Evolutionary conservation across 495 filamentous ascomycete genomes (phyloP), one percentile per base, ranked within the genome.

Genomic region (Paragyromitra xinjiangensis): DNA sequence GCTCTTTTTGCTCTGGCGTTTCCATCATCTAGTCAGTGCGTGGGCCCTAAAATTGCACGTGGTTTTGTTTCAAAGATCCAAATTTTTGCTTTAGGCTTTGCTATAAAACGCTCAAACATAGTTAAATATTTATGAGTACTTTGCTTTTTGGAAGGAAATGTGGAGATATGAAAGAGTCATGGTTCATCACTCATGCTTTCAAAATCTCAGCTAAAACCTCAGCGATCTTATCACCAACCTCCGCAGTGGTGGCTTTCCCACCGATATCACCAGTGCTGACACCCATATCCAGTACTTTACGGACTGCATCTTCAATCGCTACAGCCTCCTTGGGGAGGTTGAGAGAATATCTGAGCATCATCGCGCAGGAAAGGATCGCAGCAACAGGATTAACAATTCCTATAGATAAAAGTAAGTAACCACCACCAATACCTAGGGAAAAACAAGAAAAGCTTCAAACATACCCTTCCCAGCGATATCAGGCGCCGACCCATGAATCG

Each of bases 321-420:
- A 85, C 84, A 3, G 94, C 92, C 81, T 95, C 89, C 22, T 87
- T 85, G 55, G 92, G 91, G 80, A 93, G 89, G 77, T 89, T 89
- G 55, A 98, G 86, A 3, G 93, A 96, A 85, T 97, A 97, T 72
- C 91, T 90, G 78, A 97, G 89, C 92, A 98, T 92, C 91, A 97
- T 92, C 73, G 93, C 93, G 26, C 95, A 90, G 4, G 92, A 94
- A 7, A 97, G 88, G 70, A 97, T 92, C 80, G 93, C 93, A 29
- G 93, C 94, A 40, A 92, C 85, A 6, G 92, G 92, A 83, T 94
- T 94, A 81, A 98, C 95, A 75, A 97, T 91, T 66, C 94, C 94
- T 86, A 59, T 67, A 93, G 88, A 39, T 79, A 93, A 93, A 22
- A 91, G 19, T 78, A 34, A 79, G 51, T 8, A 55, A 45, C 91